Percentiles rank a stretch among this genome's conserved stretches.
Evolutionary conservation across 805 yeast genomes (phyloP).

Genomic region (Suhomyces emberorum): DNA sequence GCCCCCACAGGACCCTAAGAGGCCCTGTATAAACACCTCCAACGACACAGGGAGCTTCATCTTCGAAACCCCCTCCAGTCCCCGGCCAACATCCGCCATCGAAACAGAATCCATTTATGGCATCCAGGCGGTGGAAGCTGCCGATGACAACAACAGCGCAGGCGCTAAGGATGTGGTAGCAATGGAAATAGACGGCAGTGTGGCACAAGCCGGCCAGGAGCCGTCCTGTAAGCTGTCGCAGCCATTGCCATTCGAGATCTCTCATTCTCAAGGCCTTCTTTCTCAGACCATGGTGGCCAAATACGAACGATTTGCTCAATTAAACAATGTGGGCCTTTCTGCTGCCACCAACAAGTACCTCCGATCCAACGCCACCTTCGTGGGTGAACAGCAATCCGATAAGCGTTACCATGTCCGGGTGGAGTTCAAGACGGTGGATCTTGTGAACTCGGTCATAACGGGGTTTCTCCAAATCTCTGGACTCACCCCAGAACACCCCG

Average conservation of each 20-base stretch:
- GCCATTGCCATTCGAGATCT: not conserved
- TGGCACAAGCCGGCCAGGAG: too few species aligned
- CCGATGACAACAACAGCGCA: not conserved
- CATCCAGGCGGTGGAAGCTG: not conserved
- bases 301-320: too few species aligned
- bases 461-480: conserved; percentile 69
- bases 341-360: conserved; percentile 46
- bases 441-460: conserved; percentile 40
- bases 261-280: not conserved
- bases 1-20: conserved; percentile 5
- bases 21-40: not conserved
- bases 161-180: not conserved
- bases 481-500: conserved; percentile 57
- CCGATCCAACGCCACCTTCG: conserved; percentile 58
- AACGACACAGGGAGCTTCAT: not conserved
- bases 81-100: not conserved
- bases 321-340: too few species aligned
- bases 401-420: conserved; percentile 64
- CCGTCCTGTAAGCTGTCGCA: too few species aligned
- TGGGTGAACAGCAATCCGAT: conserved; percentile 72
- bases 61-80: not conserved
- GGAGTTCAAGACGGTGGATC: conserved; percentile 67
- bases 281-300: too few species aligned
- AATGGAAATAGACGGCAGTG: too few species aligned
- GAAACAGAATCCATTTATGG: not conserved